A percentile compares a stretch with the other conserved stretches of the same genome.
Evolutionary conservation across 768 basidiomycete species (phyloP).

Genomic region (Rhizopogon roseolus): DNA sequence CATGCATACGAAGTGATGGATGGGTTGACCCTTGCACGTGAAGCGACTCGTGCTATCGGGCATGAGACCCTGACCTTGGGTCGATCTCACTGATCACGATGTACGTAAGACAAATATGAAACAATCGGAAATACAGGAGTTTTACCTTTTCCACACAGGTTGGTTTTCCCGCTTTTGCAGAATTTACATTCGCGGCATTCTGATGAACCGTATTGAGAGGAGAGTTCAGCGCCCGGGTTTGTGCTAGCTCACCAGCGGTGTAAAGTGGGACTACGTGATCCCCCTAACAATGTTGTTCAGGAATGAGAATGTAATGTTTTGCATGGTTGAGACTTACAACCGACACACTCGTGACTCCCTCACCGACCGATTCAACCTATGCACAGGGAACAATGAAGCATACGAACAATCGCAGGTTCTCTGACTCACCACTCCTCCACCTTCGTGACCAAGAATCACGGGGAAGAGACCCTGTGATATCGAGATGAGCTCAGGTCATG

Average conservation of each 20-base stretch:
- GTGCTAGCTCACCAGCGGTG: slow-evolving; percentile 68
- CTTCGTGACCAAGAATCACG: slow-evolving; percentile 92
- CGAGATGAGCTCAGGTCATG: slow-evolving; percentile 3
- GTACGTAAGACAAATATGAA: background rate
- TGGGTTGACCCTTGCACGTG: slow-evolving; percentile 78
- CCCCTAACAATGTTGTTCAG: slow-evolving; percentile 38
- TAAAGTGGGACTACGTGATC: slow-evolving; percentile 98
- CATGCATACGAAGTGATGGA: slow-evolving; percentile 83
- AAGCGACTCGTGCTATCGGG: slow-evolving; percentile 87
- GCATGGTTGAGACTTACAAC: slow-evolving; percentile 32
- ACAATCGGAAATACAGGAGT: background rate
- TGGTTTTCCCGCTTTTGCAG: slow-evolving; percentile 97
- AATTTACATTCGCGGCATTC: slow-evolving; percentile 98
- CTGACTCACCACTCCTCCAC: slow-evolving; percentile 74
- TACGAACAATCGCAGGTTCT: background rate
- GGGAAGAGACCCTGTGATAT: slow-evolving; percentile 74
- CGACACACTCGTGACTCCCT: slow-evolving; percentile 81
- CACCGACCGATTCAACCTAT: slow-evolving; percentile 95
- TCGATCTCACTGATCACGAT: slow-evolving; percentile 65
- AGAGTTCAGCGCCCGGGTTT: background rate
- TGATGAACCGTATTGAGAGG: slow-evolving; percentile 21
- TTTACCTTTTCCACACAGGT: slow-evolving; percentile 90
- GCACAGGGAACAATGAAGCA: background rate
- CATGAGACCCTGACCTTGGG: slow-evolving; percentile 94
- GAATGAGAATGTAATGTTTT: background rate